Evolutionary conservation across 129 eudicot species (phyloP).

Genomic region (Daucus carota): DNA sequence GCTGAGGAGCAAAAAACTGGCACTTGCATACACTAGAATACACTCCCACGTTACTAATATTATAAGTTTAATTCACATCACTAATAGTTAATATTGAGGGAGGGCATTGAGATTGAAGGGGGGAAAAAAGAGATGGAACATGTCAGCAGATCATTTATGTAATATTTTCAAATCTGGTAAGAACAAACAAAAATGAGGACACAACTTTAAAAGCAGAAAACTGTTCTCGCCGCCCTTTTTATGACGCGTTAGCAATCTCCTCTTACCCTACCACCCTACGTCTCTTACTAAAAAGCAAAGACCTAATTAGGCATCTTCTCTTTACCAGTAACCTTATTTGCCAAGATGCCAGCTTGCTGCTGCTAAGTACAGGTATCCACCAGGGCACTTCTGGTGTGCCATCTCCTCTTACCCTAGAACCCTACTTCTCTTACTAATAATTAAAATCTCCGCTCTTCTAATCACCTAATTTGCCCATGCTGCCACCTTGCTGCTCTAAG

Average conservation of each 20-base stretch:
- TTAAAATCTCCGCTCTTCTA: not conserved
- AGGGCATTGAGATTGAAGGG: not conserved
- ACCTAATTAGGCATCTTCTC: not conserved
- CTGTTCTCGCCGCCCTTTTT: not conserved
- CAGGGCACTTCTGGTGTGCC: not conserved
- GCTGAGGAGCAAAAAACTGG: no score
- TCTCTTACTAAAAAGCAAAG: not conserved
- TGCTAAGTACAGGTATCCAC: not conserved
- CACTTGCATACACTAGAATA: not conserved
- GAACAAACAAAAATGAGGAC: not conserved
- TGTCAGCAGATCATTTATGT: not conserved
- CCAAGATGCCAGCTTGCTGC: not conserved
- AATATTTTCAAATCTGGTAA: not conserved
- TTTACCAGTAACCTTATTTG: not conserved
- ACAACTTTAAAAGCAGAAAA: not conserved
- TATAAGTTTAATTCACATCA: not conserved
- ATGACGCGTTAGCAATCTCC: not conserved
- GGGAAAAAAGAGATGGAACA: not conserved
- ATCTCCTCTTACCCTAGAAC: not conserved
- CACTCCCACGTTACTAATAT: not conserved
- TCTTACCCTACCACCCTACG: not conserved
- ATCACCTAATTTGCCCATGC: not conserved
- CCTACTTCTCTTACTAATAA: not conserved
- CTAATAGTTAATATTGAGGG: not conserved
- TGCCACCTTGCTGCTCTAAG: not conserved